Evolutionary conservation across 768 basidiomycete species (phyloP).

Genomic region (Pisolithus tinctorius): DNA sequence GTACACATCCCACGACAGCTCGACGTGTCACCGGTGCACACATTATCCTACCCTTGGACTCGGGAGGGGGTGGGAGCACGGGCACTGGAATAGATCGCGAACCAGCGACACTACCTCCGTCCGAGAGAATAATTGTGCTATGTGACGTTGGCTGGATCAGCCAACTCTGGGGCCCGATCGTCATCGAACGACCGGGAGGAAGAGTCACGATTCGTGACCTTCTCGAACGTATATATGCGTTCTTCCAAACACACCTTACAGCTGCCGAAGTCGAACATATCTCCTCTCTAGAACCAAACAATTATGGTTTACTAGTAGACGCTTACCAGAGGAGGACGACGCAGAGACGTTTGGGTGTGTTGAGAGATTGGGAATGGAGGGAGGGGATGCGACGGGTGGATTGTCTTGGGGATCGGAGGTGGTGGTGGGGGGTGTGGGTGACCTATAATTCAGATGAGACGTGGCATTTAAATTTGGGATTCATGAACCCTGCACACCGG

Average conservation of each 20-base stretch:
- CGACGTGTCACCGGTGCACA: too few species aligned
- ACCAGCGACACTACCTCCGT: conserved; percentile 16
- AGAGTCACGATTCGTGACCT: conserved; percentile 38
- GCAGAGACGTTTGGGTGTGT: background rate
- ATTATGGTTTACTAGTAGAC: too few species aligned
- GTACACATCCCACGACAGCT: conserved; percentile 6
- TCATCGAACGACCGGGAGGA: too few species aligned
- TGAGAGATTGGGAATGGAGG: conserved; percentile 27
- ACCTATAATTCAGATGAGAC: conserved; percentile 24
- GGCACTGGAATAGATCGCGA: conserved; percentile 8
- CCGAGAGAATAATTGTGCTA: conserved; percentile 16
- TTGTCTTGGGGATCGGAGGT: too few species aligned
- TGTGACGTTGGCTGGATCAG: conserved; percentile 20
- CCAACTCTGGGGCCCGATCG: conserved; percentile 3
- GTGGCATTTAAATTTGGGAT: conserved; percentile 42
- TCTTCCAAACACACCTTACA: conserved; percentile 40
- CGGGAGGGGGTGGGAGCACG: background rate
- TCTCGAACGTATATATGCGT: conserved; percentile 40
- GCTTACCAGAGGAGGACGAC: too few species aligned
- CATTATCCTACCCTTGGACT: background rate
- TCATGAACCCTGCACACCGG: conserved; percentile 19
- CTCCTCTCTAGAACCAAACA: background rate
- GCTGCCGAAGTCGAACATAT: conserved; percentile 21
- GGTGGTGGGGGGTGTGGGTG: conserved; percentile 34
- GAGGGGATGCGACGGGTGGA: conserved; percentile 28